Base-by-base conservation (phyloP, 768 basidiomycete genomes). In the Pisolithus albus region DNA sequence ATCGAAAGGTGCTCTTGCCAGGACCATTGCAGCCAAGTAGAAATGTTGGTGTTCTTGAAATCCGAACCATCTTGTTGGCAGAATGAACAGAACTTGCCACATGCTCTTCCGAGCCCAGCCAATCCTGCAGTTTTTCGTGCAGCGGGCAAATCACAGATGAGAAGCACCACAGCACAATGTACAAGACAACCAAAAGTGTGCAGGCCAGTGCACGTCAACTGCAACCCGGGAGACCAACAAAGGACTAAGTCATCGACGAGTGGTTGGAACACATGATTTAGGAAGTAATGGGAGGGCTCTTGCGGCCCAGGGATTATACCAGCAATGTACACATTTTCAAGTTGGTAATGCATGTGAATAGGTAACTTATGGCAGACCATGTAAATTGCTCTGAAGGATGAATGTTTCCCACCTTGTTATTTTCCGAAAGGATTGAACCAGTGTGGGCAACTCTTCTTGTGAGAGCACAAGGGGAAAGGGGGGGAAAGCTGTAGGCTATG, bases 191-290 rank as follows among this genome's bases (percentile, higher is more conserved):
- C 74, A 38, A 42, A 4, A 0, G 52, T 48, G 46, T 60, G 51
- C 3, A 21, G 15, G 0, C 41, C 9, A 0, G 71, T 74, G 7
- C 49, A 19, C 0, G 64, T 53, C 18, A 66, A 58, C 41, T 53
- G 59, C 4, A 73, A 49, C 6, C 74, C 71, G 19, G 51, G 26
- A 11, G 57, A 5, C 69, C 71, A 78, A 15, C 71, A 58, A 0
- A 44, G 28, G 1, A 68, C 41, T 0, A 77, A 59, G 15, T 72
- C 64, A 32, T 71, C 62, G 6, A 77, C 61, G 15, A 76, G 62
- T 1, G 68, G 71, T 0, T 32, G 18, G 3, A 78, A 55, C 24
- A 72, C 56, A 41, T 74, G 70, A 37, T 77, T 74, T 8, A 74
- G 57, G 30, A 69, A 53, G 0, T 63, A 41, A 0, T 66, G 46